Percentiles rank a stretch among this genome's conserved stretches.
Evolutionary conservation across 1,139 yeast genomes (phyloP).

Genomic region (Blastobotrys petasosporus): DNA sequence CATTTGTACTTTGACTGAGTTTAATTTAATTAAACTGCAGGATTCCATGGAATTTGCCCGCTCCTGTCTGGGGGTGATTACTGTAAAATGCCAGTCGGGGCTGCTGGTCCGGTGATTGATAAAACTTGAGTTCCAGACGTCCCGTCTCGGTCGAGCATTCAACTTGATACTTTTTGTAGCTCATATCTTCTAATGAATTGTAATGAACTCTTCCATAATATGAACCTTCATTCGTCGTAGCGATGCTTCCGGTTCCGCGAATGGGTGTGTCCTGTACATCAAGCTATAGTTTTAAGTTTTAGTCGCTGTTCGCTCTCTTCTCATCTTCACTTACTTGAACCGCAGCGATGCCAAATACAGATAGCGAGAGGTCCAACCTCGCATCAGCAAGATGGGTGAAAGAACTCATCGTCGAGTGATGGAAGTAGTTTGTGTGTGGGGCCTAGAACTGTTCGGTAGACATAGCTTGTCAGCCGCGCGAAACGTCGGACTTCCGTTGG

Average conservation of each 20-base stretch:
- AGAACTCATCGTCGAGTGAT: slow-evolving; percentile 12
- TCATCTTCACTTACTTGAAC: slow-evolving; percentile 18
- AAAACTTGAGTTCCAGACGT: slow-evolving; percentile 10
- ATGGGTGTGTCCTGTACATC: slow-evolving; percentile 24
- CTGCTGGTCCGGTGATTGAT: slow-evolving; percentile 8
- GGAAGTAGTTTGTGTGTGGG: too few relatives aligned
- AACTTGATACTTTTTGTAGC: slow-evolving; percentile 22
- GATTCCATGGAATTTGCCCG: slow-evolving; percentile 10
- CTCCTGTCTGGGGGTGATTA: slow-evolving; percentile 10
- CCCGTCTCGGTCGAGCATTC: slow-evolving; percentile 20
- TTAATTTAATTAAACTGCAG: slow-evolving; percentile 5
- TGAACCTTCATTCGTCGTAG: slow-evolving; percentile 23
- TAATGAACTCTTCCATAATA: slow-evolving; percentile 25
- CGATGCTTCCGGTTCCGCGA: slow-evolving; percentile 27
- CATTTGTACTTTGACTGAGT: slow-evolving; percentile 50
- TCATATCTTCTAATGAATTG: slow-evolving; percentile 24
- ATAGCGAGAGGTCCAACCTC: slow-evolving; percentile 19
- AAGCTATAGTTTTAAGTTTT: slow-evolving; percentile 8
- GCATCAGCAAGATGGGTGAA: slow-evolving; percentile 17
- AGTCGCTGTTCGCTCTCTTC: background rate
- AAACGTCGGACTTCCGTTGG: background rate
- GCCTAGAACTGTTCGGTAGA: background rate
- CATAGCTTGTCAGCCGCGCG: too few relatives aligned
- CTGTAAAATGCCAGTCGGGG: slow-evolving; percentile 10
- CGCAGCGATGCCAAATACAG: slow-evolving; percentile 26